A percentile compares a stretch with the other conserved stretches of the same genome.
These are phyloP conservation scores for Tetraselmis chui DNA, from an alignment of 139 green algal species.

Conservation along the genomic window DNA sequence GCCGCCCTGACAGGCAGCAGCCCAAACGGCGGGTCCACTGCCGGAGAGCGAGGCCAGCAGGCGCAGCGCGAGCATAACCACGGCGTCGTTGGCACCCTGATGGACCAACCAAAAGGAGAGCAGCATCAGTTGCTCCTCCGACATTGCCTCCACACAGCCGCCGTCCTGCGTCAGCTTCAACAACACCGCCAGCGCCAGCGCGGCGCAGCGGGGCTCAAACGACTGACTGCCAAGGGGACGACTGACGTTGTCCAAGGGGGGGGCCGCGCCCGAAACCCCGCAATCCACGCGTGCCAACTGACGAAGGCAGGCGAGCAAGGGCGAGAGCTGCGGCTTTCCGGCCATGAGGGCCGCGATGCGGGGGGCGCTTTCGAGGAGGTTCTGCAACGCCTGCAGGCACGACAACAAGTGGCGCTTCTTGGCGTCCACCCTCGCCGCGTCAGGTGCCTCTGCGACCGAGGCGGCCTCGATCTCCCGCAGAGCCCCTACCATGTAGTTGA, in stretches of 20 bases:
- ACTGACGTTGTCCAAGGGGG: background rate
- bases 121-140: slow-evolving; percentile 36
- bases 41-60: slow-evolving; percentile 53
- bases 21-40: slow-evolving; percentile 33
- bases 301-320: slow-evolving; percentile 59
- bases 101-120: slow-evolving; percentile 54
- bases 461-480: background rate
- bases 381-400: slow-evolving; percentile 35
- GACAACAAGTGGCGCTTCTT: slow-evolving; percentile 27
- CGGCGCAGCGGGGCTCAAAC: slow-evolving; percentile 22
- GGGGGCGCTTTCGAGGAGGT: slow-evolving; percentile 53
- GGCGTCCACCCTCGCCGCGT: background rate
- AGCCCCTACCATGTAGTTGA: slow-evolving; percentile 33
- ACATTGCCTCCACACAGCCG: slow-evolving; percentile 58
- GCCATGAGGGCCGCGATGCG: slow-evolving; percentile 66
- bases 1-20: slow-evolving; percentile 50
- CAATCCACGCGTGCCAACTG: background rate
- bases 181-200: slow-evolving; percentile 48
- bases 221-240: too few relatives aligned
- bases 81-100: slow-evolving; percentile 31
- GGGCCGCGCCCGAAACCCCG: slow-evolving; percentile 1
- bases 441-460: background rate
- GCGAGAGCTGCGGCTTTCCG: slow-evolving; percentile 50
- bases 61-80: slow-evolving; percentile 40
- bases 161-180: slow-evolving; percentile 43